Evolutionary conservation across 306 rosid genomes (phyloP).

Genomic region (Ceratonia siliqua): DNA sequence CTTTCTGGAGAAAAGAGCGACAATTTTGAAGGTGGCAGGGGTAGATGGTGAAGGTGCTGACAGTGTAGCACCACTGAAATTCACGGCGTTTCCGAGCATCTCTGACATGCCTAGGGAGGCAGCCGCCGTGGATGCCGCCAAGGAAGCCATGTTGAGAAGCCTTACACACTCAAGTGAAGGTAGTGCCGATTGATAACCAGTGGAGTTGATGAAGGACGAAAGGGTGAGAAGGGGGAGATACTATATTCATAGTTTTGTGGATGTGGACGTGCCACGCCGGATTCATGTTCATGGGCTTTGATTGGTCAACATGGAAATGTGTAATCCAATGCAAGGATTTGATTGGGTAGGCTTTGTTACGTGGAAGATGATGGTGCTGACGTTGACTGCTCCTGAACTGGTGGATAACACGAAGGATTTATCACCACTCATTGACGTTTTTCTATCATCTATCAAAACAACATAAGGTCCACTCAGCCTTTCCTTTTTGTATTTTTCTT

Average conservation of each 20-base stretch:
- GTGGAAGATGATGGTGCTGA: slow-evolving; percentile 61
- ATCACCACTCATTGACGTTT: neutral
- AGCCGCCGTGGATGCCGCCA: slow-evolving; percentile 71
- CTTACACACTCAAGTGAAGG: slow-evolving; percentile 28
- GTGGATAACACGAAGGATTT: slow-evolving; percentile 71
- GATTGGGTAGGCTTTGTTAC: slow-evolving; percentile 55
- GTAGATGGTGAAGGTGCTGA: slow-evolving; percentile 65
- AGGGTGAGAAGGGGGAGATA: slow-evolving; percentile 20
- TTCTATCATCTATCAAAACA: slow-evolving; percentile 17
- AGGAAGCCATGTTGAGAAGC: slow-evolving; percentile 63
- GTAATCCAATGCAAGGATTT: slow-evolving; percentile 68
- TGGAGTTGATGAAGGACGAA: slow-evolving; percentile 3
- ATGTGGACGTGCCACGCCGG: slow-evolving; percentile 75
- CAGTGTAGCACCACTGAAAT: slow-evolving; percentile 61
- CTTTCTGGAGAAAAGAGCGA: slow-evolving; percentile 80
- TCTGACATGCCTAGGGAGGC: slow-evolving; percentile 86
- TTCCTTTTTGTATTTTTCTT: neutral
- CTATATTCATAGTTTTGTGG: slow-evolving; percentile 80
- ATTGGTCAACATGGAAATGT: slow-evolving; percentile 51
- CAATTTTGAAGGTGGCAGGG: slow-evolving; percentile 66
- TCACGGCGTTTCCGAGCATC: slow-evolving; percentile 80
- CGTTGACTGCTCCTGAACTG: slow-evolving; percentile 44
- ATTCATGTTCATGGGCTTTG: slow-evolving; percentile 41
- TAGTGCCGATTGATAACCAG: neutral
- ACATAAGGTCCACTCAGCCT: neutral